Base-by-base conservation (phyloP, 305 asterid genomes). In the Fraxinus paxiana region DNA sequence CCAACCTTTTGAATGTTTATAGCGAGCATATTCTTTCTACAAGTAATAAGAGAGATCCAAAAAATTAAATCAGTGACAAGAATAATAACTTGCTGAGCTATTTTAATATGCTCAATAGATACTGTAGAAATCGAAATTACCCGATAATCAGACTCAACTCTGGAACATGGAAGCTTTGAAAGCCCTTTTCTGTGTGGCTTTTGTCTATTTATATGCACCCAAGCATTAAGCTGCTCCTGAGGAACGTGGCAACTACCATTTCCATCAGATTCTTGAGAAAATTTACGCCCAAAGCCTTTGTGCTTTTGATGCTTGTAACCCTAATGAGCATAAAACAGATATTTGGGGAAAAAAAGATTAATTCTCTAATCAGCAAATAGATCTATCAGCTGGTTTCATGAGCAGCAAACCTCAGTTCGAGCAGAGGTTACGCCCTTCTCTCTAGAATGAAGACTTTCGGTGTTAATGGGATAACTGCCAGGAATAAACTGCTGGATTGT, bases 141-240 rank as follows among this genome's bases (percentile, higher is more conserved):
- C 90, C 93, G 92, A 54, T 80, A 82, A 78, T 92, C 93, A 30
- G 85, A 83, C 81, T 87, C 90, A 76, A 87, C 82, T 46, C 37
- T 87, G 70, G 85, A 80, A 82, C 80, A 80, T 77, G 79, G 84
- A 83, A 82, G 84, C 85, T 83, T 86, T 38, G 84, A 78, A 34
- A 78, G 85, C 75, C 86, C 87, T 82, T 78, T 89, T 22, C 77
- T 41, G 73, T 80, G 87, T 75, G 89, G 80, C 80, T 82, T 89
- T 61, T 86, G 91, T 35, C 86, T 86, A 71, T 89, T 88, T 80
- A 90, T 92, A 69, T 90, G 89, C 83, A 85, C 76, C 93, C 96
- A 89, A 28, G 93, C 94, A 88, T 90, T 87, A 61, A 90, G 90
- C 86, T 90, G 96, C 88, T 89, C 96, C 86, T 89, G 96, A 34